These are phyloP conservation scores for Grosmannia serpens DNA, from an alignment of 2,329 filamentous ascomycete genomes.

Conservation along the genomic window DNA sequence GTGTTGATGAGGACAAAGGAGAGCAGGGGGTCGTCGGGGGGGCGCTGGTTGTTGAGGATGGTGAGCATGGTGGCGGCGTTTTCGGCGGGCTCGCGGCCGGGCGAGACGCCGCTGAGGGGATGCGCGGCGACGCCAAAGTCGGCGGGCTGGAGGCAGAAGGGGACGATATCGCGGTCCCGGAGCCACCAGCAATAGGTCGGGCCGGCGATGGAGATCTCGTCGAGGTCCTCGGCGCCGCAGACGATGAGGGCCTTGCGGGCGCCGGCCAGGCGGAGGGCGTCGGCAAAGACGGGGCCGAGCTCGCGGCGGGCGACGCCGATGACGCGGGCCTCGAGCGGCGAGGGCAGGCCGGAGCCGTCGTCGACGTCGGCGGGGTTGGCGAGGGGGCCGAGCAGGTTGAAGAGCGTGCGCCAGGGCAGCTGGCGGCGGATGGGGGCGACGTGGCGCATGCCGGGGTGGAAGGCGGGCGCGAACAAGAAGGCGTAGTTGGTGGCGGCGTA, in stretches of 20 bases:
- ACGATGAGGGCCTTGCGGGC: slow-evolving; percentile 78
- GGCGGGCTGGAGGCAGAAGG: slow-evolving; percentile 67
- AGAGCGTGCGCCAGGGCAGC: slow-evolving; percentile 89
- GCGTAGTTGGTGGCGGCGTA: slow-evolving; percentile 81
- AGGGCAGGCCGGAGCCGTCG: slow-evolving; percentile 2
- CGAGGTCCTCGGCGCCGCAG: slow-evolving; percentile 82
- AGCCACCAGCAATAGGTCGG: slow-evolving; percentile 83
- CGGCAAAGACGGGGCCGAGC: slow-evolving; percentile 79
- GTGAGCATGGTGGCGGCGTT: slow-evolving; percentile 76
- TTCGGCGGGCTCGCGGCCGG: slow-evolving; percentile 73
- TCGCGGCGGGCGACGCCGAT: slow-evolving; percentile 86
- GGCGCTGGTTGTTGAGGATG: slow-evolving; percentile 63
- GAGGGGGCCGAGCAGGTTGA: slow-evolving; percentile 89
- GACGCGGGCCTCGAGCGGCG: slow-evolving; percentile 65
- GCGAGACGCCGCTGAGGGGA: slow-evolving; percentile 64
- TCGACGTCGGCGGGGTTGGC: slow-evolving; percentile 75
- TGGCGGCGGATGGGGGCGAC: slow-evolving; percentile 77
- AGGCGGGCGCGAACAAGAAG: slow-evolving; percentile 91
- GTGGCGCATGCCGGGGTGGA: slow-evolving; percentile 89
- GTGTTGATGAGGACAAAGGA: slow-evolving; percentile 94
- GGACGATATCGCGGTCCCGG: slow-evolving; percentile 45
- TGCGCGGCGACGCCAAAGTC: slow-evolving; percentile 78
- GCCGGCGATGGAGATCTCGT: slow-evolving; percentile 89
- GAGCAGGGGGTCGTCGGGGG: slow-evolving; percentile 69
- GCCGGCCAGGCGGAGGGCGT: slow-evolving; percentile 67